These are phyloP conservation scores for Pouteria campechiana DNA, from an alignment of 179 eudicot genomes.

Conservation along the genomic window DNA sequence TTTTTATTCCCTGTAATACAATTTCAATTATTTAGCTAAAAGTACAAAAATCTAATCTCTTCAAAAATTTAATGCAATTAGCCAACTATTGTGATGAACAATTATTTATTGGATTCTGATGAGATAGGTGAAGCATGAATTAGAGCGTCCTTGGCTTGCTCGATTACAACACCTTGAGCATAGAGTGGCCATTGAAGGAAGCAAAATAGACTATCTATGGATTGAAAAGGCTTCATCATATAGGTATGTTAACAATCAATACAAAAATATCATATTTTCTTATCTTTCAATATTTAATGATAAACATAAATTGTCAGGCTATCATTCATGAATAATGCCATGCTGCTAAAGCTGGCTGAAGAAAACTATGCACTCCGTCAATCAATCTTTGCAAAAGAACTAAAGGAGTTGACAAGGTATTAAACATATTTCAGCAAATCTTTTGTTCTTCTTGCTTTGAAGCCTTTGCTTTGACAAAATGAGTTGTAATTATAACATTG, in stretches of 20 bases:
- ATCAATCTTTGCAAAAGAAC: slow-evolving; percentile 18
- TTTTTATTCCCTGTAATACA: no score
- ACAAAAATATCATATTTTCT: no score
- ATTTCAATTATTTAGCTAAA: no score
- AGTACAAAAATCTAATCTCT: no score
- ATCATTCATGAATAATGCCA: slow-evolving; percentile 13
- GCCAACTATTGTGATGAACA: no score
- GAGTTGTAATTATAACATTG: no score
- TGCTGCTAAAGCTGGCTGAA: slow-evolving; percentile 29
- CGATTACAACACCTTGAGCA: slow-evolving; percentile 33
- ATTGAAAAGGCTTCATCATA: slow-evolving; percentile 24
- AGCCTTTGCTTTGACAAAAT: no score
- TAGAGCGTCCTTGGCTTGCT: slow-evolving; percentile 28
- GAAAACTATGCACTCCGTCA: slow-evolving; percentile 23
- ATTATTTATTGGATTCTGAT: no score
- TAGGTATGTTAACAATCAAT: no score
- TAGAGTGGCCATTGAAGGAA: slow-evolving; percentile 34
- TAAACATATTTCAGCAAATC: background rate
- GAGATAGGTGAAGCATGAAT: slow-evolving; percentile 30
- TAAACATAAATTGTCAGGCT: slow-evolving; percentile 17
- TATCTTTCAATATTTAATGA: no score
- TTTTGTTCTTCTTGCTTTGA: no score
- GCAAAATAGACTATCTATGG: slow-evolving; percentile 9
- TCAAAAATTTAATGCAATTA: no score
- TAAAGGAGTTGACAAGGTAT: slow-evolving; percentile 25